Evolutionary conservation across 2,329 filamentous ascomycete genomes (phyloP).

Genomic region (Aspergillus quadrilineatus): DNA sequence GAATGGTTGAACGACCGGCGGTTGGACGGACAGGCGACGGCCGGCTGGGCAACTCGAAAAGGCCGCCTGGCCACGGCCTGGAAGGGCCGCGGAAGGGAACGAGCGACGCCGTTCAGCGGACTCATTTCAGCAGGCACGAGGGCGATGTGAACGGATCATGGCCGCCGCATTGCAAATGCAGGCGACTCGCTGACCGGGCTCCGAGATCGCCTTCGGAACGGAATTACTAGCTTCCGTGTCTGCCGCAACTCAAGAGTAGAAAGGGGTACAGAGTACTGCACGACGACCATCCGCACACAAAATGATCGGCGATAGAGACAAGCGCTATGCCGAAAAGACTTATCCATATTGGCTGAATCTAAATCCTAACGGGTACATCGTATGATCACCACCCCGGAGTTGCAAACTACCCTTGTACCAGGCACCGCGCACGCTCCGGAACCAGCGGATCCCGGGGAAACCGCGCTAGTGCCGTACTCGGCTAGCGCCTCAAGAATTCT

Average conservation of each 20-base stretch:
- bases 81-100: slow-evolving; percentile 21
- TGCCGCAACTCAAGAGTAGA: background rate
- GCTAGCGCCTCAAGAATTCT: background rate
- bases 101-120: slow-evolving; percentile 20
- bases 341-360: background rate
- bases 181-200: background rate
- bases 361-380: background rate
- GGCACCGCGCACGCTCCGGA: background rate
- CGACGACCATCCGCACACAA: background rate
- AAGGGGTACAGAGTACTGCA: background rate
- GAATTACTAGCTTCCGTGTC: background rate
- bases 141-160: background rate
- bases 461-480: background rate
- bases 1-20: slow-evolving; percentile 23
- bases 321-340: background rate
- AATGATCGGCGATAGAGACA: background rate
- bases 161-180: background rate
- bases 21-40: background rate
- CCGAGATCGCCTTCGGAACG: background rate
- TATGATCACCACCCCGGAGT: background rate
- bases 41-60: background rate
- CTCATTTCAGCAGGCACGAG: slow-evolving; percentile 18
- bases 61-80: slow-evolving; percentile 20
- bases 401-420: background rate
- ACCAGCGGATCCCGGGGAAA: background rate